These are phyloP conservation scores for Rhodotorula mucilaginosa DNA, from an alignment of 1,284 basidiomycete species.

Conservation along the genomic window DNA sequence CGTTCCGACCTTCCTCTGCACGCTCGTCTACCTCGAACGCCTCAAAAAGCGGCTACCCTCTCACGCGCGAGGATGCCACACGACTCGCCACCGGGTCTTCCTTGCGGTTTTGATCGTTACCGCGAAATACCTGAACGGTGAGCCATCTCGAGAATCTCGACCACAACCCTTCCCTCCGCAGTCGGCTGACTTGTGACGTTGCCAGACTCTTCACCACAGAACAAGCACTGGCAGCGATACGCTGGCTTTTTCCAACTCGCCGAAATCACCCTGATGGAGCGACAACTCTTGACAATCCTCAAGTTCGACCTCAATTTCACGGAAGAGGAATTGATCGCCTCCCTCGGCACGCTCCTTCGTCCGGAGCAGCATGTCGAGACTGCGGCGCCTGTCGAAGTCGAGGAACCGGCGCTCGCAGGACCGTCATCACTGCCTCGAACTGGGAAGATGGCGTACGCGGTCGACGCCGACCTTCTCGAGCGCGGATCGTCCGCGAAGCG, in stretches of 20 bases:
- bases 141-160: constrained; percentile 61
- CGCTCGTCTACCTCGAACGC: constrained; percentile 86
- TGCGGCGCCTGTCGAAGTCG: neutral
- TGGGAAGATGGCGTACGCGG: neutral
- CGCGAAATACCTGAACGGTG: constrained; percentile 95
- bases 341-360: constrained; percentile 36
- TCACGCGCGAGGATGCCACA: constrained; percentile 66
- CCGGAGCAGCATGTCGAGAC: neutral
- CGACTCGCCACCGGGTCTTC: constrained; percentile 89
- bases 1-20: constrained; percentile 83
- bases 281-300: constrained; percentile 79
- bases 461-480: neutral
- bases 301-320: constrained; percentile 83
- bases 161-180: constrained; percentile 56
- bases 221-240: constrained; percentile 74
- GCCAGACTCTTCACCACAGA: constrained; percentile 59
- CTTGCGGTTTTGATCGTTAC: constrained; percentile 90
- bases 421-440: neutral
- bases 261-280: constrained; percentile 77
- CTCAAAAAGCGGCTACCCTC: constrained; percentile 71
- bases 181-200: constrained; percentile 57
- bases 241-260: constrained; percentile 21
- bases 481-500: neutral
- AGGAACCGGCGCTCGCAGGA: neutral
- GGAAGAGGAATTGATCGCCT: constrained; percentile 66